Conservation (phyloP, 805 yeast genomes). For the Dipodascopsis tothii region DNA sequence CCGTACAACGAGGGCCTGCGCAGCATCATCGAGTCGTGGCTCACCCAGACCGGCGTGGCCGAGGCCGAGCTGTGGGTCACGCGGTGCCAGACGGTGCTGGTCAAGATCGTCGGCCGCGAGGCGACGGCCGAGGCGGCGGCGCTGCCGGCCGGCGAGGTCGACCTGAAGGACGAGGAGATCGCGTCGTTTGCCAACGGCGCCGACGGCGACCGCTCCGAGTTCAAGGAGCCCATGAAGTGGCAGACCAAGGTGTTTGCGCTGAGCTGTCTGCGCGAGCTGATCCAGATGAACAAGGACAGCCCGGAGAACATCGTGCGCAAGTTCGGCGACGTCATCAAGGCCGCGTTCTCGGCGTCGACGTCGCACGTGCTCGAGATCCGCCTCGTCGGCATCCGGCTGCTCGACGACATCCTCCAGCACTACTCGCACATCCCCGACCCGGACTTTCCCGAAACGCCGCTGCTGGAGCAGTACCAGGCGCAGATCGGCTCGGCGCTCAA, state of each 20-base stretch:
- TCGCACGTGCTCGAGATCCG: slow-evolving; percentile 56
- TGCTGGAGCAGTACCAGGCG: slow-evolving; percentile 89
- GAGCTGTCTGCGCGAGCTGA: slow-evolving; percentile 30
- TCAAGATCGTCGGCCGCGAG: slow-evolving; percentile 19
- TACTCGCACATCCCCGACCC: slow-evolving; percentile 62
- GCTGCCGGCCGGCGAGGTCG: slow-evolving; percentile 26
- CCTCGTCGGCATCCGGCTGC: slow-evolving; percentile 55
- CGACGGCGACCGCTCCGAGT: slow-evolving; percentile 19
- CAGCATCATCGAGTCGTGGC: slow-evolving; percentile 51
- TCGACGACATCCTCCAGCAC: slow-evolving; percentile 51
- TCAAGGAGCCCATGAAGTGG: slow-evolving; percentile 38
- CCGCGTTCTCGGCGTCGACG: slow-evolving; percentile 76
- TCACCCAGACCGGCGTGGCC: slow-evolving; percentile 42
- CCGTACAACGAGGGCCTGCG: slow-evolving; percentile 41
- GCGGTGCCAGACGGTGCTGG: slow-evolving; percentile 41
- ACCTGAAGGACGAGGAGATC: slow-evolving; percentile 43
- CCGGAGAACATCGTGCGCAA: slow-evolving; percentile 25
- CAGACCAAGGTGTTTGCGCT: slow-evolving; percentile 37
- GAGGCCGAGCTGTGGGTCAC: slow-evolving; percentile 49
- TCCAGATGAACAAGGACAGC: slow-evolving; percentile 19
- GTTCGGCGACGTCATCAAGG: slow-evolving; percentile 56
- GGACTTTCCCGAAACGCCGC: slow-evolving; percentile 57
- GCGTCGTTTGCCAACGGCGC: slow-evolving; percentile 36
- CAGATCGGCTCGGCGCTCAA: slow-evolving; percentile 83
- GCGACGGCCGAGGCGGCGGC: not conserved